These are phyloP conservation scores for Termitomyces sp. DNA, from an alignment of 768 basidiomycete species.

Conservation along the genomic window DNA sequence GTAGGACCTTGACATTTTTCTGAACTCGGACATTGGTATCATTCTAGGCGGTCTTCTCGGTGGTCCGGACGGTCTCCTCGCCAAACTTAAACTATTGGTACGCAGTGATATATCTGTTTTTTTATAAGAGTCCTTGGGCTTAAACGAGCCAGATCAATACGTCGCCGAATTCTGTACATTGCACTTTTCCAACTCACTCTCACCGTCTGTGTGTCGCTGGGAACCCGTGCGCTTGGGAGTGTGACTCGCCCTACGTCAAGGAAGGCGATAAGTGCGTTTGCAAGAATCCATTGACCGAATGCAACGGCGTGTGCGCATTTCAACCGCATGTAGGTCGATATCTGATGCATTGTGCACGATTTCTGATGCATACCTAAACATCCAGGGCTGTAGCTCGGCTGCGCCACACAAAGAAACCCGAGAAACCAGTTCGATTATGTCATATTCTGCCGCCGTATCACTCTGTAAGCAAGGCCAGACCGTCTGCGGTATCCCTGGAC, in stretches of 20 bases:
- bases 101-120: background rate
- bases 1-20: constrained; percentile 16
- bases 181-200: constrained; percentile 15
- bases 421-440: constrained; percentile 16
- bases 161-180: constrained; percentile 11
- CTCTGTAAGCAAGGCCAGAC: constrained; percentile 24
- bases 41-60: constrained; percentile 14
- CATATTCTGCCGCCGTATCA: constrained; percentile 26
- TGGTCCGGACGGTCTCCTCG: constrained; percentile 12
- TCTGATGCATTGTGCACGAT: background rate
- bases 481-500: constrained; percentile 36
- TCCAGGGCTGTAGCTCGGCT: constrained; percentile 39
- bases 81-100: constrained; percentile 15
- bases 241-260: constrained; percentile 14
- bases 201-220: constrained; percentile 7
- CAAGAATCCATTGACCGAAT: constrained; percentile 27
- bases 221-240: constrained; percentile 14
- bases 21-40: constrained; percentile 14
- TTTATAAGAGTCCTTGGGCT: background rate
- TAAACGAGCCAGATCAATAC: constrained; percentile 13
- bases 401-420: constrained; percentile 21
- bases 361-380: background rate
- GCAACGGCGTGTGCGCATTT: constrained; percentile 38
- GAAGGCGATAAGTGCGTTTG: constrained; percentile 31
- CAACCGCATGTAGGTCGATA: constrained; percentile 27